Conservation (phyloP, 306 rosid species). For the Lathyrus tuberosus region DNA sequence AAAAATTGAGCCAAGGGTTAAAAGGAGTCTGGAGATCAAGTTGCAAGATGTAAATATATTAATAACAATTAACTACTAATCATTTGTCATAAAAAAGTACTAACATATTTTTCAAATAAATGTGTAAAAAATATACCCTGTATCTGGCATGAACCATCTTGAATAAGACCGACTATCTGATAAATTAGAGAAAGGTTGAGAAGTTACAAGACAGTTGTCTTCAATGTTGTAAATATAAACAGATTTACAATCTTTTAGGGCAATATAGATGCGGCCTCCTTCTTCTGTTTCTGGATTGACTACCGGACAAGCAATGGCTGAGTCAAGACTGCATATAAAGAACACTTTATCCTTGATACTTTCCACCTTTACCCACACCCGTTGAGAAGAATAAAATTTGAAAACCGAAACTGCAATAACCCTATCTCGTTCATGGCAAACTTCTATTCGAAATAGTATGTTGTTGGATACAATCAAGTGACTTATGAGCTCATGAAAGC, state of each 20-base stretch:
- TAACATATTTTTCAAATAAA: no score
- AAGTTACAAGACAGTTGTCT: neutral
- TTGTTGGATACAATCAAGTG: no score
- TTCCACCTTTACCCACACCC: conserved; percentile 23
- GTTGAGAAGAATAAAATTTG: neutral
- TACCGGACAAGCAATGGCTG: neutral
- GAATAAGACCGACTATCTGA: neutral
- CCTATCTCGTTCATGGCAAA: neutral
- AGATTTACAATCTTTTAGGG: neutral
- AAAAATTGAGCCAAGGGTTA: no score
- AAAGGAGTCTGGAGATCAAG: no score
- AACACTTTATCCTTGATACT: conserved; percentile 8
- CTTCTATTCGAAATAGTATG: no score
- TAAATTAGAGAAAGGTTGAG: neutral
- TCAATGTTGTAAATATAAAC: conserved; percentile 4
- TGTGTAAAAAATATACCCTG: neutral
- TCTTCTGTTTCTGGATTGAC: neutral
- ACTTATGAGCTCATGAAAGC: neutral
- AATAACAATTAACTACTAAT: no score
- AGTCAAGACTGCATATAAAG: neutral
- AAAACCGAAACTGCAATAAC: neutral
- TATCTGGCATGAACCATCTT: conserved; percentile 5
- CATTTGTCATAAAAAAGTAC: no score
- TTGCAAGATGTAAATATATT: no score
- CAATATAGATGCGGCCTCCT: neutral